Evolutionary conservation across 257 asterid genomes (phyloP).

Genomic region (Knoxia roxburghii): DNA sequence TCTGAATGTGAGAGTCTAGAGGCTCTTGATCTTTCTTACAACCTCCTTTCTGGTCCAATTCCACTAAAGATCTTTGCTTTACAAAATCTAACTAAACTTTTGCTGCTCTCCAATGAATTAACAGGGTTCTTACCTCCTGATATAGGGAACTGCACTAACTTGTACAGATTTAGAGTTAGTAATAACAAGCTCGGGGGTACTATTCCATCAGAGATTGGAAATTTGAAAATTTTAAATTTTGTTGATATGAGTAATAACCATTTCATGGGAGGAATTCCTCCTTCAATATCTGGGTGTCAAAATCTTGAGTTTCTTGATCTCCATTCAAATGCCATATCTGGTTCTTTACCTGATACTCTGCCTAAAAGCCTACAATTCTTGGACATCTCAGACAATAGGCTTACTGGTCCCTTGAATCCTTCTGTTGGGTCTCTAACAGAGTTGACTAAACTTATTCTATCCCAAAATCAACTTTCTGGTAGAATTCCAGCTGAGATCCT

Average conservation of each 20-base stretch:
- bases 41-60: slow-evolving; percentile 64
- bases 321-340: slow-evolving; percentile 59
- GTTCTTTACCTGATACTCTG: slow-evolving; percentile 59
- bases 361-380: slow-evolving; percentile 73
- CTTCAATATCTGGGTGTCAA: slow-evolving; percentile 54
- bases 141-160: slow-evolving; percentile 72
- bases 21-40: slow-evolving; percentile 87
- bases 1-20: slow-evolving; percentile 61
- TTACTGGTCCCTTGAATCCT: slow-evolving; percentile 47
- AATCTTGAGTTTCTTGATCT: slow-evolving; percentile 91
- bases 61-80: slow-evolving; percentile 56
- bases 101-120: slow-evolving; percentile 64
- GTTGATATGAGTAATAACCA: slow-evolving; percentile 72
- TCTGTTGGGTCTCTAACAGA: slow-evolving; percentile 54
- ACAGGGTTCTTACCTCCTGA: slow-evolving; percentile 84
- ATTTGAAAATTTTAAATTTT: slow-evolving; percentile 55
- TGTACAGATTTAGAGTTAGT: slow-evolving; percentile 76
- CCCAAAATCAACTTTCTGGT: slow-evolving; percentile 69
- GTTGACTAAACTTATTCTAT: slow-evolving; percentile 67
- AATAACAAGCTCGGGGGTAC: slow-evolving; percentile 68
- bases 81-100: slow-evolving; percentile 63
- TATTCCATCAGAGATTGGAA: slow-evolving; percentile 84
- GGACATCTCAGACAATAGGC: slow-evolving; percentile 72
- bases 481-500: slow-evolving; percentile 61
- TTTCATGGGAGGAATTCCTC: slow-evolving; percentile 63